Conservation (phyloP, 2,329 filamentous ascomycete genomes). For the Fusarium sp. region DNA sequence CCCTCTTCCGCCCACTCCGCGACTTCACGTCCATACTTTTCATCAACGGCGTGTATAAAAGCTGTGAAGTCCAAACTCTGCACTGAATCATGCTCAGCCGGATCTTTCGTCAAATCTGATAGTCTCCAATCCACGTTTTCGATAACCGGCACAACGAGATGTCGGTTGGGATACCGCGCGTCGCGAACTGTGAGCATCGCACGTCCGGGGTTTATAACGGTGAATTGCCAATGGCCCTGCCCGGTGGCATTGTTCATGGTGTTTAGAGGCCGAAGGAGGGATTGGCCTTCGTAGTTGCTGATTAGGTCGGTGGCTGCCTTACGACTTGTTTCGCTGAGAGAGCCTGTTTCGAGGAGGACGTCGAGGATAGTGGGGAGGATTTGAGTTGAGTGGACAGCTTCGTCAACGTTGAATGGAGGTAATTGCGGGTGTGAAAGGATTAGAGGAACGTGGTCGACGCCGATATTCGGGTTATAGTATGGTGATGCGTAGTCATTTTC, state of each 20-base stretch:
- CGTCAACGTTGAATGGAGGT: slow-evolving; percentile 45
- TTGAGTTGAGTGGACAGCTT: slow-evolving; percentile 48
- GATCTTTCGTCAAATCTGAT: slow-evolving; percentile 45
- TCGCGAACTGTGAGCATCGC: slow-evolving; percentile 51
- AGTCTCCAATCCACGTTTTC: slow-evolving; percentile 51
- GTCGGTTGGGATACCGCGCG: slow-evolving; percentile 46
- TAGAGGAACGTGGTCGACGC: slow-evolving; percentile 48
- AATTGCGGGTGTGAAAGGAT: slow-evolving; percentile 50
- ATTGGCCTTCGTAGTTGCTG: slow-evolving; percentile 50
- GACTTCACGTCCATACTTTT: slow-evolving; percentile 42
- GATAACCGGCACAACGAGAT: slow-evolving; percentile 49
- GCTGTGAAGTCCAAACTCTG: slow-evolving; percentile 44
- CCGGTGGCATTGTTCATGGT: slow-evolving; percentile 23
- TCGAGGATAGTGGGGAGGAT: slow-evolving; percentile 51
- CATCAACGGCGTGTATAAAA: slow-evolving; percentile 43
- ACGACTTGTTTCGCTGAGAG: slow-evolving; percentile 39
- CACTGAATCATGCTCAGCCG: slow-evolving; percentile 43
- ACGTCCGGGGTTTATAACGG: slow-evolving; percentile 50
- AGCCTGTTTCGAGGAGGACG: slow-evolving; percentile 48
- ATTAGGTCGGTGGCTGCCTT: slow-evolving; percentile 43
- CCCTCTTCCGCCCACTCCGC: slow-evolving; percentile 51
- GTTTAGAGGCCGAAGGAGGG: slow-evolving; percentile 44
- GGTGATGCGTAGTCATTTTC: slow-evolving; percentile 49
- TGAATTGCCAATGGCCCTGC: slow-evolving; percentile 51
- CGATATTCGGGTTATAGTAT: slow-evolving; percentile 51